These are phyloP conservation scores for Hymenoscyphus scutula DNA, from an alignment of 2,329 filamentous ascomycete genomes.

Conservation along the genomic window DNA sequence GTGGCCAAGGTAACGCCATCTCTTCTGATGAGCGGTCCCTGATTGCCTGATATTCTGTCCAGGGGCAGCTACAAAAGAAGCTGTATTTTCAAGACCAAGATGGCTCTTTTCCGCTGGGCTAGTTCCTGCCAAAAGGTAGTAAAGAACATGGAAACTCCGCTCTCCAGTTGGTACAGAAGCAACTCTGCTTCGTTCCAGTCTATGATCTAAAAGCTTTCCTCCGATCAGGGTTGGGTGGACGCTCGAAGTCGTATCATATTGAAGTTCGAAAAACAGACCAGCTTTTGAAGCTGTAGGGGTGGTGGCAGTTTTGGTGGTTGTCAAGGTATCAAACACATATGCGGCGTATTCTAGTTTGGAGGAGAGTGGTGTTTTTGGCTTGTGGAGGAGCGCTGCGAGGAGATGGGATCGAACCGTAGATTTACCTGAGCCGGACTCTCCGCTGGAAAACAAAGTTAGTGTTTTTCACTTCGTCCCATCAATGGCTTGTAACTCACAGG, in stretches of 20 bases:
- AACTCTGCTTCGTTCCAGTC: slow-evolving; percentile 87
- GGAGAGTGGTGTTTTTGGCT: slow-evolving; percentile 88
- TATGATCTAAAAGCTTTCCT: slow-evolving; percentile 90
- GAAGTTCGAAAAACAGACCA: slow-evolving; percentile 91
- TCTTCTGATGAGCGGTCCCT: slow-evolving; percentile 53
- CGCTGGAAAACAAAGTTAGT: slow-evolving; percentile 50
- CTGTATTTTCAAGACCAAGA: slow-evolving; percentile 54
- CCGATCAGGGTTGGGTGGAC: slow-evolving; percentile 86
- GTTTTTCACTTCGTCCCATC: slow-evolving; percentile 15
- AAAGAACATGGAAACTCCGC: slow-evolving; percentile 92
- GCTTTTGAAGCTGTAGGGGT: slow-evolving; percentile 95
- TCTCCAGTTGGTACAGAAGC: slow-evolving; percentile 92
- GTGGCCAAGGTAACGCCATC: slow-evolving; percentile 95
- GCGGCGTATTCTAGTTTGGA: slow-evolving; percentile 90
- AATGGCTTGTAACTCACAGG: slow-evolving; percentile 61
- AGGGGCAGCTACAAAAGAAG: slow-evolving; percentile 48
- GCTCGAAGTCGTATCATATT: slow-evolving; percentile 87
- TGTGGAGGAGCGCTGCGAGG: slow-evolving; percentile 79
- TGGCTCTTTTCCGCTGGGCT: slow-evolving; percentile 87
- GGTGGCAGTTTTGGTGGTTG: slow-evolving; percentile 94
- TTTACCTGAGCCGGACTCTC: slow-evolving; percentile 94
- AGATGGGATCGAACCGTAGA: slow-evolving; percentile 90
- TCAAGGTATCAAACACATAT: slow-evolving; percentile 94
- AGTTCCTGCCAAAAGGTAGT: slow-evolving; percentile 91
- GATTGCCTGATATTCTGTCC: slow-evolving; percentile 47